These are phyloP conservation scores for Sarocladium oryzae DNA, from an alignment of 2,329 filamentous ascomycete species.

Conservation along the genomic window DNA sequence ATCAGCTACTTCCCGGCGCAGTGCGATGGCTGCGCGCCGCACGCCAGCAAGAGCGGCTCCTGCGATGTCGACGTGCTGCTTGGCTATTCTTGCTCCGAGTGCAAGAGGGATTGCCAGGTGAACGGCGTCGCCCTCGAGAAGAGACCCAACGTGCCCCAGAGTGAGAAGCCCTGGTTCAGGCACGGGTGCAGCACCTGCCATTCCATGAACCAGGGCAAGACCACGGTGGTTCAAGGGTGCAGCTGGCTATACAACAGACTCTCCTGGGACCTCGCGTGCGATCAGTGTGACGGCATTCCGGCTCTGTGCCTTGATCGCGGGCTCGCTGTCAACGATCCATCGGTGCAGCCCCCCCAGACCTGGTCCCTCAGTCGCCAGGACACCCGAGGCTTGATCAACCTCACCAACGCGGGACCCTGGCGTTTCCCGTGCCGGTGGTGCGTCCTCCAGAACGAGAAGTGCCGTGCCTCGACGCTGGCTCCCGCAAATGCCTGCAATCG, in stretches of 20 bases:
- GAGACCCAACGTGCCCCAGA: slow-evolving; percentile 15
- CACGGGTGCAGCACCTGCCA: slow-evolving; percentile 19
- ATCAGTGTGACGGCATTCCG: slow-evolving; percentile 14
- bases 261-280: slow-evolving; percentile 17
- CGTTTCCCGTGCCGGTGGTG: slow-evolving; percentile 1
- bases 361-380: neutral
- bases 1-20: slow-evolving; percentile 5
- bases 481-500: slow-evolving; percentile 16
- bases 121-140: slow-evolving; percentile 10
- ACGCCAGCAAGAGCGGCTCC: neutral
- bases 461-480: neutral
- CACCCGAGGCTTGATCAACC: neutral
- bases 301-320: slow-evolving; percentile 15
- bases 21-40: slow-evolving; percentile 14
- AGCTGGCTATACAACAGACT: slow-evolving; percentile 17
- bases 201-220: slow-evolving; percentile 11
- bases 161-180: slow-evolving; percentile 17
- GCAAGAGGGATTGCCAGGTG: slow-evolving; percentile 11
- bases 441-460: neutral
- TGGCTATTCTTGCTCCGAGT: slow-evolving; percentile 15
- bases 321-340: neutral
- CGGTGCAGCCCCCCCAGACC: neutral
- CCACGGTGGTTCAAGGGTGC: slow-evolving; percentile 11
- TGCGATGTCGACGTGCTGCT: slow-evolving; percentile 20
- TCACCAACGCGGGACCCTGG: slow-evolving; percentile 13